phyloP scores from a whole-genome alignment of 2,329 filamentous ascomycete genomes.

The Pestalotiopsis fici region DNA sequence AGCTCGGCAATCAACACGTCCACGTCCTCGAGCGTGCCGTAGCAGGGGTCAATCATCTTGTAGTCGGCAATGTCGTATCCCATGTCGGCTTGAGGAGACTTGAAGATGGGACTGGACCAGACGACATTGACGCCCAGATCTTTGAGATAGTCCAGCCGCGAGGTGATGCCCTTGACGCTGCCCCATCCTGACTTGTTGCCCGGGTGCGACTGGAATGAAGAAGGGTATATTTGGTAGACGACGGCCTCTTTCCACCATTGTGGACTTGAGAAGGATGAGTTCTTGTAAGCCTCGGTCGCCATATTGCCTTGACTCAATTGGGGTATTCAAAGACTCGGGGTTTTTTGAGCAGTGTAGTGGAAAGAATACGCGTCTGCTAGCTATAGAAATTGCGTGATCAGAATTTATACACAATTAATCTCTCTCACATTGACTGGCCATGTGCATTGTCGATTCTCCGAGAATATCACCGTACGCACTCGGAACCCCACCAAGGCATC shows the following conservation, averaged over 20 bases:
- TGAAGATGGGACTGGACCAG: slow-evolving; percentile 69
- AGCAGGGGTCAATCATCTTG: slow-evolving; percentile 63
- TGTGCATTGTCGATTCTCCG: slow-evolving; percentile 4
- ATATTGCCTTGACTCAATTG: not conserved
- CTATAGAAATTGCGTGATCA: not conserved
- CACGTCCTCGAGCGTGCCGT: slow-evolving; percentile 68
- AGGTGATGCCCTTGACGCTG: slow-evolving; percentile 63
- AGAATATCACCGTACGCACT: slow-evolving; percentile 2
- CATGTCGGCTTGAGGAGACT: slow-evolving; percentile 68
- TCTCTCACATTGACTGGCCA: not conserved
- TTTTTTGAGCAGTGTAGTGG: not conserved
- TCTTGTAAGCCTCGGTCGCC: slow-evolving; percentile 8
- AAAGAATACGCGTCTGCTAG: too few relatives aligned
- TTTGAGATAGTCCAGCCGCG: slow-evolving; percentile 63
- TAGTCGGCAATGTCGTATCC: slow-evolving; percentile 73
- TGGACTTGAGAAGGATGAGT: slow-evolving; percentile 10
- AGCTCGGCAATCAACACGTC: slow-evolving; percentile 61
- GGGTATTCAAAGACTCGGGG: not conserved
- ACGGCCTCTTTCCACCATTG: slow-evolving; percentile 59
- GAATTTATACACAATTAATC: not conserved
- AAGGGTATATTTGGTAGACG: slow-evolving; percentile 62
- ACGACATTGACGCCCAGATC: slow-evolving; percentile 63
- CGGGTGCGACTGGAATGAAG: slow-evolving; percentile 58
- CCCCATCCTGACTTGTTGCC: slow-evolving; percentile 55
- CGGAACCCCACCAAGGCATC: not conserved